phyloP scores from a whole-genome alignment of 2,329 filamentous ascomycete genomes.

The Apiospora malaysiana region DNA sequence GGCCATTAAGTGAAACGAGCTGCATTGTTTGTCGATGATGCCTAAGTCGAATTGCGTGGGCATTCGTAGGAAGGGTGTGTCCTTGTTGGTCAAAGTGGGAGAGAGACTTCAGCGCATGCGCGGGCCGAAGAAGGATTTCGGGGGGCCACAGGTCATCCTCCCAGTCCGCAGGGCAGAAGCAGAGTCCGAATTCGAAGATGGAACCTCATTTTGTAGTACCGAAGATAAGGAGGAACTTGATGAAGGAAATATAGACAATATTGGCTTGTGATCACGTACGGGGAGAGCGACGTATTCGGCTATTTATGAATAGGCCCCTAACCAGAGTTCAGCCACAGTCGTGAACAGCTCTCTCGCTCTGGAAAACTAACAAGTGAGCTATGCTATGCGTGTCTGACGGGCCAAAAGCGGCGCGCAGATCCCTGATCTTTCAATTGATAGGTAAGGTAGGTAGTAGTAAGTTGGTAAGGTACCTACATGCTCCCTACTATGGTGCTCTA shows the following conservation, averaged over 20 bases:
- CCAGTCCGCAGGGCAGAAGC: neutral
- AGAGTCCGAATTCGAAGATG: neutral
- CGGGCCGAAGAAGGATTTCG: constrained; percentile 2
- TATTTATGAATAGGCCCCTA: constrained; percentile 17
- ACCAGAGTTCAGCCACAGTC: constrained; percentile 15
- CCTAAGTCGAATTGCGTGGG: constrained; percentile 11
- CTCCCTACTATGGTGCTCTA: neutral
- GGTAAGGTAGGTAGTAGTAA: too few species aligned
- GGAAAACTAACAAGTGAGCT: neutral
- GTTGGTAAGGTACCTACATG: too few species aligned
- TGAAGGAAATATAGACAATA: neutral
- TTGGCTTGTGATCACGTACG: constrained; percentile 2
- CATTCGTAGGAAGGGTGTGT: neutral
- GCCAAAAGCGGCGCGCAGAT: constrained; percentile 11
- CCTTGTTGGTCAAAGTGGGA: constrained; percentile 1
- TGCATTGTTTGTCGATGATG: neutral
- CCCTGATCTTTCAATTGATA: constrained; percentile 17
- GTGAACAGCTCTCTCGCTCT: neutral
- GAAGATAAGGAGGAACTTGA: constrained; percentile 1
- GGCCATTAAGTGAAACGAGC: neutral
- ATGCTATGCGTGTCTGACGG: neutral
- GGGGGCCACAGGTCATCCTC: constrained; percentile 13
- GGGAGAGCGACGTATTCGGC: constrained; percentile 4
- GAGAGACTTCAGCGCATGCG: constrained; percentile 4
- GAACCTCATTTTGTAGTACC: constrained; percentile 10